Evolutionary conservation across 1,284 basidiomycete species (phyloP).

Genomic region (Marasmius tenuissimus): DNA sequence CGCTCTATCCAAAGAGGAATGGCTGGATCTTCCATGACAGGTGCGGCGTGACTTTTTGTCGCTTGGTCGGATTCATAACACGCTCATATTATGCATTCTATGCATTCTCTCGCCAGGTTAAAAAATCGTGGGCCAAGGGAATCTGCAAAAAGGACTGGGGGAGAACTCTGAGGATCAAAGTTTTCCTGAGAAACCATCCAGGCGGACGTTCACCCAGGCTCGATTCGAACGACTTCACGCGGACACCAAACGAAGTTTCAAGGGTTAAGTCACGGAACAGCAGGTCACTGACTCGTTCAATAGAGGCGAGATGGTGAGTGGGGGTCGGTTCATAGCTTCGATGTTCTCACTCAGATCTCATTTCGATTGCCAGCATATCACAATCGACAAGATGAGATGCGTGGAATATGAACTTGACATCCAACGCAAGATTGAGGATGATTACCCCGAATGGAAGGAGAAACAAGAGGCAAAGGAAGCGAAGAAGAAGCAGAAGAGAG

Average conservation of each 20-base stretch:
- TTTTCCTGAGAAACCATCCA: neutral
- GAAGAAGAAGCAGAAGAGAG: neutral
- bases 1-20: neutral
- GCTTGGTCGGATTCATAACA: neutral
- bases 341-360: neutral
- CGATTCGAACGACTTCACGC: neutral
- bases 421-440: neutral
- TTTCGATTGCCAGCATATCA: neutral
- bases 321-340: neutral
- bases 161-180: neutral
- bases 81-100: neutral
- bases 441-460: neutral
- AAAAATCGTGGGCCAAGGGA: neutral
- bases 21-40: neutral
- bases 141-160: neutral
- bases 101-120: neutral
- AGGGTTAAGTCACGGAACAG: neutral
- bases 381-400: neutral
- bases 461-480: neutral
- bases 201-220: neutral
- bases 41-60: neutral
- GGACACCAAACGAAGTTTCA: neutral
- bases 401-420: neutral
- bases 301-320: neutral
- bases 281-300: neutral